Evolutionary conservation across 1,284 basidiomycete species (phyloP).

Genomic region (Volvariella volvacea): DNA sequence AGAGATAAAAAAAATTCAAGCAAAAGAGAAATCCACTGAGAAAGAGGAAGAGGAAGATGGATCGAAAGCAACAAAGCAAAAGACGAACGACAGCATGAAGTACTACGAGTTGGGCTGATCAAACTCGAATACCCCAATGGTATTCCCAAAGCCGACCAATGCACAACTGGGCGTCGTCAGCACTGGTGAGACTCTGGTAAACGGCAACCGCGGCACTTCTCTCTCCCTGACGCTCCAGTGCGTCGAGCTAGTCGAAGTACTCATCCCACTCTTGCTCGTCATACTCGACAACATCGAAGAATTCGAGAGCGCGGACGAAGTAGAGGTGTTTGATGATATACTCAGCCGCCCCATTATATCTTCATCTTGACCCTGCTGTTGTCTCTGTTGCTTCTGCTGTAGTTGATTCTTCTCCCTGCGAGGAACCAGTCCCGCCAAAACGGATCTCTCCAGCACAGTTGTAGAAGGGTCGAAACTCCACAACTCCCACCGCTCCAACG

Average conservation of each 20-base stretch:
- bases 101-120: conserved; percentile 8
- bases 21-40: not conserved
- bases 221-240: conserved; percentile 10
- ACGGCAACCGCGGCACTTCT: conserved; percentile 56
- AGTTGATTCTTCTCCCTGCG: too few species aligned
- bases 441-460: conserved; percentile 39
- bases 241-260: conserved; percentile 12
- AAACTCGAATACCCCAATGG: conserved; percentile 59
- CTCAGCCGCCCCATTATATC: too few species aligned
- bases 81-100: not conserved
- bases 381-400: too few species aligned
- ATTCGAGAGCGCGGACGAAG: conserved; percentile 6
- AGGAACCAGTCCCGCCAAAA: too few species aligned
- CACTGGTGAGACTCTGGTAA: conserved; percentile 68
- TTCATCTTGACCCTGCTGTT: too few species aligned
- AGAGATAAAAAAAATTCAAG: too few species aligned
- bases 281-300: conserved; percentile 8
- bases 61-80: not conserved
- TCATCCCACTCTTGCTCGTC: conserved; percentile 10
- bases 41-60: not conserved
- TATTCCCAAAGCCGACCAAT: conserved; percentile 76
- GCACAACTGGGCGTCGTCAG: conserved; percentile 41
- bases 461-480: conserved; percentile 65
- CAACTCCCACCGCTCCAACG: conserved; percentile 73
- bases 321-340: not conserved